Evolutionary conservation across 2,329 filamentous ascomycete species (phyloP).

Genomic region (Ceratocystis huliohia): DNA sequence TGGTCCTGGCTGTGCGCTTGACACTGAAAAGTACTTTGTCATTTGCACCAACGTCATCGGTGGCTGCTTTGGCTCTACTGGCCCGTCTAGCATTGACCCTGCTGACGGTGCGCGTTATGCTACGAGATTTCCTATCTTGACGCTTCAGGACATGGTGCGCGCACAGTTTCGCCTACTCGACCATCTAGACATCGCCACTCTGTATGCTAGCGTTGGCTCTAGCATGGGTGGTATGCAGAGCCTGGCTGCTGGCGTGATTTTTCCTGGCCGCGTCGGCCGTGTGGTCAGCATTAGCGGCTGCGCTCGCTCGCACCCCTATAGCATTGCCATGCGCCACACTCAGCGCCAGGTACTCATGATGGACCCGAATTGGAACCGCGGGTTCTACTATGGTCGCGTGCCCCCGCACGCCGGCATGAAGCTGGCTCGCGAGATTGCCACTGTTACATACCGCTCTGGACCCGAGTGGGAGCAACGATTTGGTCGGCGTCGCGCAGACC

Average conservation of each 20-base stretch:
- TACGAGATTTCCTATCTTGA: conserved; percentile 88
- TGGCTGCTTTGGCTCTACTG: conserved; percentile 90
- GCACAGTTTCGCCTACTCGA: conserved; percentile 88
- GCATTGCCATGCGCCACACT: conserved; percentile 95
- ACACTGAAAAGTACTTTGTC: conserved; percentile 83
- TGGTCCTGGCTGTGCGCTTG: conserved; percentile 68
- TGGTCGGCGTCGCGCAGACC: conserved; percentile 72
- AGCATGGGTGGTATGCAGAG: conserved; percentile 99
- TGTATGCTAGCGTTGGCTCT: conserved; percentile 86
- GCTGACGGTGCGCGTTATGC: conserved; percentile 80
- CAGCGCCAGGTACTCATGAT: conserved; percentile 98
- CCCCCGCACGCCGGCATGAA: conserved; percentile 97
- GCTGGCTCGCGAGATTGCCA: conserved; percentile 90
- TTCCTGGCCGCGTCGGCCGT: conserved; percentile 66
- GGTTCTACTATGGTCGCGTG: conserved; percentile 80
- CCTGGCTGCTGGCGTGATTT: conserved; percentile 71
- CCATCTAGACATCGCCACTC: conserved; percentile 56
- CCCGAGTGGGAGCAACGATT: conserved; percentile 97
- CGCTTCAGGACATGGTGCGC: conserved; percentile 93
- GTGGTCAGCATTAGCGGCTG: conserved; percentile 88
- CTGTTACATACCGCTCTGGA: conserved; percentile 89
- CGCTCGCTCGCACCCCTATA: conserved; percentile 89
- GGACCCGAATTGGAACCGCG: conserved; percentile 92
- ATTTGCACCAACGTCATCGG: conserved; percentile 96
- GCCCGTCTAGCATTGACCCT: conserved; percentile 76